Evolutionary conservation across 2,329 filamentous ascomycete genomes (phyloP).

Genomic region (Paraphaeosphaeria minitans): DNA sequence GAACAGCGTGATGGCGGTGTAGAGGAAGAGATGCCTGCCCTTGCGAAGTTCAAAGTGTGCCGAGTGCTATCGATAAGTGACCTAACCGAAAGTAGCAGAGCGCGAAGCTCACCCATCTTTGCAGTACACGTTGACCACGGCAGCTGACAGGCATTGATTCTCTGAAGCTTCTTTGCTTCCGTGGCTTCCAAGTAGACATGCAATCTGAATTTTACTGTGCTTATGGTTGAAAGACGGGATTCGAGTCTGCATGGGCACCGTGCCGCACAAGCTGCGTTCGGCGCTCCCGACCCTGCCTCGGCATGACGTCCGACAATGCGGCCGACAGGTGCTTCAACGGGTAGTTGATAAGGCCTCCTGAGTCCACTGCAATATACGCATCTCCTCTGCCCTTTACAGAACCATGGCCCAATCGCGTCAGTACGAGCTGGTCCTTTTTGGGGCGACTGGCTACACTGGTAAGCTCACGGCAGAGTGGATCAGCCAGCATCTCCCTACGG

Average conservation of each 20-base stretch:
- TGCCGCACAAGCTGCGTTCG: background rate
- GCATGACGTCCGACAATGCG: conserved; percentile 13
- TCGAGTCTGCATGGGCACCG: background rate
- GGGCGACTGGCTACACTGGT: conserved; percentile 83
- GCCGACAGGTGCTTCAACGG: background rate
- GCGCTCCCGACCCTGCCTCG: conserved; percentile 9
- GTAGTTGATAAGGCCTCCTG: background rate
- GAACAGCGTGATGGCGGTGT: conserved; percentile 5
- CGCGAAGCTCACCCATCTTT: background rate
- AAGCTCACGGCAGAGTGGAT: conserved; percentile 78
- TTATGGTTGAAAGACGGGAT: background rate
- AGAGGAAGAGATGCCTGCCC: conserved; percentile 2
- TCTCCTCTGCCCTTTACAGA: conserved; percentile 9
- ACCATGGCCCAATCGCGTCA: conserved; percentile 48
- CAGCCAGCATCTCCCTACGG: conserved; percentile 69
- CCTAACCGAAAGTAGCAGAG: background rate
- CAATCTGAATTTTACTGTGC: background rate
- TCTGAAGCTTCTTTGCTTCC: background rate
- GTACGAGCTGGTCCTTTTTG: conserved; percentile 70
- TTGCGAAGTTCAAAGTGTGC: conserved; percentile 9
- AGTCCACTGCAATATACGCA: background rate
- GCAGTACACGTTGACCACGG: background rate
- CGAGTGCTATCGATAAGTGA: conserved; percentile 4
- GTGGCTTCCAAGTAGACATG: background rate
- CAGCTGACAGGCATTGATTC: background rate